These are phyloP conservation scores for Moesziomyces sp. DNA, from an alignment of 1,284 basidiomycete genomes.

Conservation along the genomic window DNA sequence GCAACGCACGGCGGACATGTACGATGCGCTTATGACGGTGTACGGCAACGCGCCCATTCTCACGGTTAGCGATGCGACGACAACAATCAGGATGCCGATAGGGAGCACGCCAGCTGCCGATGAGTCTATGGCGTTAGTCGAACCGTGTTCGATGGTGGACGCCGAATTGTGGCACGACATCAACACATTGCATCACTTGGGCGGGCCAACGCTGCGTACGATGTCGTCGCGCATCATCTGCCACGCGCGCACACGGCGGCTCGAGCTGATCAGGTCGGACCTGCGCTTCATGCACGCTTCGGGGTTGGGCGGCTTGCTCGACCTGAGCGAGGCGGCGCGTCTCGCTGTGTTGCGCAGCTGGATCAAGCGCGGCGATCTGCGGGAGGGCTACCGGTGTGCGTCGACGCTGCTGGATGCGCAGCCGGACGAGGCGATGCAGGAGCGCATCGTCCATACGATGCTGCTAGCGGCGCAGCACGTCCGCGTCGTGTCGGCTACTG, in stretches of 20 bases:
- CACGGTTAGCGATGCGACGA: background rate
- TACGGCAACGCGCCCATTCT: constrained; percentile 20
- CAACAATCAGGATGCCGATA: too few species aligned
- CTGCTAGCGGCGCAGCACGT: constrained; percentile 23
- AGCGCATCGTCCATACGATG: constrained; percentile 18
- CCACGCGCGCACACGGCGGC: constrained; percentile 23
- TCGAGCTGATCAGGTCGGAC: constrained; percentile 29
- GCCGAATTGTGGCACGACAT: constrained; percentile 41
- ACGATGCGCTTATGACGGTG: constrained; percentile 37
- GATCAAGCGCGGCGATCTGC: constrained; percentile 23
- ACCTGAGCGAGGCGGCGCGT: constrained; percentile 18
- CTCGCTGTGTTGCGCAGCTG: constrained; percentile 21
- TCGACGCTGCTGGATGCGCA: background rate
- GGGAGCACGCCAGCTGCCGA: too few species aligned
- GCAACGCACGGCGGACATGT: constrained; percentile 39
- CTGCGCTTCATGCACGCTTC: constrained; percentile 13
- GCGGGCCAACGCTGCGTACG: constrained; percentile 22
- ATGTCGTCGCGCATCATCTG: constrained; percentile 35
- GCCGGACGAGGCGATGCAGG: background rate
- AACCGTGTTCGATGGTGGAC: constrained; percentile 5
- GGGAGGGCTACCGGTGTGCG: constrained; percentile 13
- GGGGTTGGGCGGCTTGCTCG: constrained; percentile 8
- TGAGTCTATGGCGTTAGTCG: background rate
- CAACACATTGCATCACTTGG: constrained; percentile 10
- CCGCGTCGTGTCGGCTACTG: background rate